phyloP scores from a whole-genome alignment of 345 rosid species.

The Melaleuca quinquenervia region DNA sequence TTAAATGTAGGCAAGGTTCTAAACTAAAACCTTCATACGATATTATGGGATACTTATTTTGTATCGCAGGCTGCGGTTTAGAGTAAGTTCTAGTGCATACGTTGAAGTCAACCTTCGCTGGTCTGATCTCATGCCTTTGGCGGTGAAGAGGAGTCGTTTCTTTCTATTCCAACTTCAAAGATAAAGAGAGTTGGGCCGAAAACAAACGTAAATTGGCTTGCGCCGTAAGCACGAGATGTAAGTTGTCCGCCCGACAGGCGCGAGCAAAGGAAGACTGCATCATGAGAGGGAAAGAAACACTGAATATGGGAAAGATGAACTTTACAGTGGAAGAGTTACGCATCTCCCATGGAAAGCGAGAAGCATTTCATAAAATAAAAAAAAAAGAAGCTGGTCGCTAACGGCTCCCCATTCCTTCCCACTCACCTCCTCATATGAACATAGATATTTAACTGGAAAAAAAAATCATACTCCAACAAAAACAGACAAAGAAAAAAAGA shows the following conservation, averaged over 20 bases:
- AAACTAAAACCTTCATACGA: neutral
- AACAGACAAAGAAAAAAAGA: no score
- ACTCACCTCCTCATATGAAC: no score
- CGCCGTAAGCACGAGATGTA: neutral
- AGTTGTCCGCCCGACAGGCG: neutral
- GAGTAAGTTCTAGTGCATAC: neutral
- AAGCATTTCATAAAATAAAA: neutral
- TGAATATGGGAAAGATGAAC: neutral
- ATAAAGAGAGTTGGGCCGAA: no score
- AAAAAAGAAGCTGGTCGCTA: neutral
- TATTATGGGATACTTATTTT: neutral
- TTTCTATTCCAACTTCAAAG: no score
- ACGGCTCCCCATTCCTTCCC: conserved; percentile 12
- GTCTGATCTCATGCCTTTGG: neutral
- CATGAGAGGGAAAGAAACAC: neutral
- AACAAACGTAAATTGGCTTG: no score
- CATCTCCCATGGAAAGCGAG: neutral
- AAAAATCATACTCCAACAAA: no score
- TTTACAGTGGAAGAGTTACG: neutral
- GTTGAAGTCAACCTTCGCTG: neutral
- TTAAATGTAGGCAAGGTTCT: neutral
- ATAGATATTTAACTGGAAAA: no score
- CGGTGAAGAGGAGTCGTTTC: neutral
- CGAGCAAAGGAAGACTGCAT: neutral
- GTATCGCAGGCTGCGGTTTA: neutral